A percentile compares a stretch with the other conserved stretches of the same genome.
phyloP scores from a whole-genome alignment of 495 filamentous ascomycete genomes.

The Talaromyces adpressus region DNA sequence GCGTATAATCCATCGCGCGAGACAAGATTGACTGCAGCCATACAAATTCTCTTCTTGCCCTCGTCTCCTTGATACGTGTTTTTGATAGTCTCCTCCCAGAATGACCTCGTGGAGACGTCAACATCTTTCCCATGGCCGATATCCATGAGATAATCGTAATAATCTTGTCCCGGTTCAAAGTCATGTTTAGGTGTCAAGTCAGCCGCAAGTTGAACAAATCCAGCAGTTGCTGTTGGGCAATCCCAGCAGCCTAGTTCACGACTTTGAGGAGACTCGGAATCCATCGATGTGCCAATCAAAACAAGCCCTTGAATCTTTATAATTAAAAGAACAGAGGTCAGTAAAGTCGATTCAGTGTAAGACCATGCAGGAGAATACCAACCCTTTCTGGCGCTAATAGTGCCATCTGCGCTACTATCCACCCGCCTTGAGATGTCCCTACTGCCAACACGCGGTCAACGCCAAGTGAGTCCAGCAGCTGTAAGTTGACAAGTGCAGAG shows the following conservation, averaged over 20 bases:
- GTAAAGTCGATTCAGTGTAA: neutral
- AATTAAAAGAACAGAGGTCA: neutral
- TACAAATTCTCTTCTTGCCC: slow-evolving; percentile 44
- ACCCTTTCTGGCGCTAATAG: slow-evolving; percentile 52
- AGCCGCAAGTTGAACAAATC: slow-evolving; percentile 42
- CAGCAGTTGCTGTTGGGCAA: slow-evolving; percentile 28
- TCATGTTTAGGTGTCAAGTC: slow-evolving; percentile 33
- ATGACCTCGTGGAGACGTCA: slow-evolving; percentile 11
- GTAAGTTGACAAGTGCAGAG: slow-evolving; percentile 41
- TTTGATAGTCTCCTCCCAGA: slow-evolving; percentile 48
- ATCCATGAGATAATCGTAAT: slow-evolving; percentile 45
- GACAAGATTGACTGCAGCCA: slow-evolving; percentile 50
- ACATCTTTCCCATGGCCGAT: slow-evolving; percentile 36
- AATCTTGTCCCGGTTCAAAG: slow-evolving; percentile 49
- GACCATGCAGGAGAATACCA: neutral
- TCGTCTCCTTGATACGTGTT: slow-evolving; percentile 51
- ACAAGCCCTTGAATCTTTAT: slow-evolving; percentile 39
- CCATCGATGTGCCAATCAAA: slow-evolving; percentile 55
- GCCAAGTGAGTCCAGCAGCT: slow-evolving; percentile 45
- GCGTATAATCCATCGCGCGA: slow-evolving; percentile 52
- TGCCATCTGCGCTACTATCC: slow-evolving; percentile 54
- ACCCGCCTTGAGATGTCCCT: slow-evolving; percentile 59
- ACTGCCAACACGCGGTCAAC: slow-evolving; percentile 50
- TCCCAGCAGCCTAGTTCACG: slow-evolving; percentile 53
- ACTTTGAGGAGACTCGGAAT: slow-evolving; percentile 49